Evolutionary conservation across 805 yeast species (phyloP).

Genomic region (Ogataea allantospora): DNA sequence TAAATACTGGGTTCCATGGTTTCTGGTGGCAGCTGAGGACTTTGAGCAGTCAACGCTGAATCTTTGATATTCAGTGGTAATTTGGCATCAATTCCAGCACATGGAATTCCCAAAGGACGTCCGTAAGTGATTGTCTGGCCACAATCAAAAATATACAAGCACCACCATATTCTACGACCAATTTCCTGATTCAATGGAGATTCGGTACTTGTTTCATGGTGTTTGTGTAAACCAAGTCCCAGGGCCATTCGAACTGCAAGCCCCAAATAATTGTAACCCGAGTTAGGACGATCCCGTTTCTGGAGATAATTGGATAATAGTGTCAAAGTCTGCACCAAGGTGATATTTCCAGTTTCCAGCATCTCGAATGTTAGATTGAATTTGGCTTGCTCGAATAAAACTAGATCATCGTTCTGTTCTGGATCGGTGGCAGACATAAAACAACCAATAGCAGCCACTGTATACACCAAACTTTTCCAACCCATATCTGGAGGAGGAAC

Average conservation of each 20-base stretch:
- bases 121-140: conserved; percentile 20
- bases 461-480: conserved; percentile 19
- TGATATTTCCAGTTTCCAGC: conserved; percentile 15
- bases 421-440: conserved; percentile 19
- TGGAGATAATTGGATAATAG: conserved; percentile 17
- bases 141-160: conserved; percentile 16
- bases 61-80: conserved; percentile 16
- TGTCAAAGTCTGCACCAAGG: conserved; percentile 17
- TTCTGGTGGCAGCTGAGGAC: conserved; percentile 2
- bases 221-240: conserved; percentile 16
- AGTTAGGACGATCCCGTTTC: conserved; percentile 17
- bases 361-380: conserved; percentile 13
- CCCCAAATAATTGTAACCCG: conserved; percentile 18
- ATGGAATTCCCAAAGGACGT: conserved; percentile 18
- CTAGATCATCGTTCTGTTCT: conserved; percentile 14
- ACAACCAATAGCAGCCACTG: conserved; percentile 21
- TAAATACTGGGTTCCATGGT: conserved; percentile 12
- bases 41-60: conserved; percentile 11
- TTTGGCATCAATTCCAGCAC: conserved; percentile 16
- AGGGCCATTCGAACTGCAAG: conserved; percentile 18
- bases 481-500: conserved; percentile 16
- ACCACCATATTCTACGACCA: conserved; percentile 17
- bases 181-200: conserved; percentile 10
- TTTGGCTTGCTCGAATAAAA: conserved; percentile 15
- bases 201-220: conserved; percentile 8